phyloP scores from a whole-genome alignment of 257 asterid genomes.

The Solanum microdontum region DNA sequence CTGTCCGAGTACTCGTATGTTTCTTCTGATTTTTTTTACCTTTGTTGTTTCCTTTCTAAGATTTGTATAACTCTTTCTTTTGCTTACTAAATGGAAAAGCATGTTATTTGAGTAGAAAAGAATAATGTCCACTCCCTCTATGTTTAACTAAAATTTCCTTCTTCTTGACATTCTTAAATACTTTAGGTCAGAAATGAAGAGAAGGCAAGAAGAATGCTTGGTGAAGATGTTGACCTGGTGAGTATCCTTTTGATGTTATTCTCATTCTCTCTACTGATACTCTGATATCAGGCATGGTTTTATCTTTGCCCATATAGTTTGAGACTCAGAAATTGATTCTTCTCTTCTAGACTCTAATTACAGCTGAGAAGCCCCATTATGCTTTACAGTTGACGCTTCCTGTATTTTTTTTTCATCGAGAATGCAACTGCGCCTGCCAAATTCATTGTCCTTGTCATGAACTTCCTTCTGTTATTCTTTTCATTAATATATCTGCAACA shows the following conservation, averaged over 20 bases:
- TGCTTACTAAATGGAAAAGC: not conserved
- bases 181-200: slow-evolving; percentile 89
- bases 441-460: not conserved
- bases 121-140: not conserved
- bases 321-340: not conserved
- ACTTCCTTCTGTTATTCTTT: not conserved
- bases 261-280: not conserved
- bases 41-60: not conserved
- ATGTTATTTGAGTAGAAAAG: not conserved
- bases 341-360: not conserved
- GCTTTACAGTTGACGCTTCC: not conserved
- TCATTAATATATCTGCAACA: not conserved
- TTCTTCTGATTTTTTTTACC: not conserved
- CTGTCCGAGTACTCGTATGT: slow-evolving; percentile 71
- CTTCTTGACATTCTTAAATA: not conserved
- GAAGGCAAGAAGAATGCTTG: slow-evolving; percentile 88
- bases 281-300: not conserved
- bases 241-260: slow-evolving; percentile 9
- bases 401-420: not conserved
- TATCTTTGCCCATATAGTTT: not conserved
- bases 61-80: not conserved
- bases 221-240: slow-evolving; percentile 82
- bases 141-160: not conserved
- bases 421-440: not conserved
- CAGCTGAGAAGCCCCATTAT: not conserved